phyloP scores from a whole-genome alignment of 2,329 filamentous ascomycete genomes.

The Fusarium napiforme region DNA sequence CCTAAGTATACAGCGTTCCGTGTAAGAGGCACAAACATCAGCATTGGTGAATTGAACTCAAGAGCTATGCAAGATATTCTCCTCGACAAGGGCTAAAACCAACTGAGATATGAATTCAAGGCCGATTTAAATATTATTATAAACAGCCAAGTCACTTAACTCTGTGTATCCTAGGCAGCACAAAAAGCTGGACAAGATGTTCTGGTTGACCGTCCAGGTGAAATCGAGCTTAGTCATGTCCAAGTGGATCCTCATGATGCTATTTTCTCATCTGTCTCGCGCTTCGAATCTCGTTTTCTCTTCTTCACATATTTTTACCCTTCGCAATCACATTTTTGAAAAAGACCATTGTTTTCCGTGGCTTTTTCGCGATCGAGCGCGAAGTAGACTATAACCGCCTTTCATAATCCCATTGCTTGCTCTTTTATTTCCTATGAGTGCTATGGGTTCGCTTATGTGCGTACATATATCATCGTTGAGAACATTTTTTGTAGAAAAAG shows the following conservation, averaged over 20 bases:
- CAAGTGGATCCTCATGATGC: constrained; percentile 27
- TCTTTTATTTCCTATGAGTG: constrained; percentile 56
- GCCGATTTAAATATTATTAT: not conserved
- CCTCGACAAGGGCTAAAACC: too few relatives aligned
- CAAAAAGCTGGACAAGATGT: not conserved
- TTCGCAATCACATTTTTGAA: constrained; percentile 53
- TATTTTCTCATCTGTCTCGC: constrained; percentile 13
- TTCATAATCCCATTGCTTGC: constrained; percentile 70
- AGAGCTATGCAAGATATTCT: not conserved
- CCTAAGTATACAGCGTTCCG: not conserved
- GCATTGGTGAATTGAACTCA: not conserved
- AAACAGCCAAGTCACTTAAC: not conserved
- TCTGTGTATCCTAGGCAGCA: not conserved
- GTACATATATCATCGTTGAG: constrained; percentile 54
- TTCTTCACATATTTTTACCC: constrained; percentile 60
- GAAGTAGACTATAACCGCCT: constrained; percentile 67
- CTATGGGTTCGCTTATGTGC: constrained; percentile 72
- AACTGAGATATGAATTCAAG: too few relatives aligned
- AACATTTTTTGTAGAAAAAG: constrained; percentile 1
- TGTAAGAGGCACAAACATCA: not conserved
- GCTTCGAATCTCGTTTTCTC: constrained; percentile 34
- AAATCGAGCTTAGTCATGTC: constrained; percentile 39
- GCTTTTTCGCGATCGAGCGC: constrained; percentile 58
- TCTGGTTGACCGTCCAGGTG: not conserved
- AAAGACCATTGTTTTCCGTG: constrained; percentile 48